Percentiles rank a stretch among this genome's conserved stretches.
phyloP scores from a whole-genome alignment of 768 basidiomycete genomes.

The Daedaleopsis nitida region DNA sequence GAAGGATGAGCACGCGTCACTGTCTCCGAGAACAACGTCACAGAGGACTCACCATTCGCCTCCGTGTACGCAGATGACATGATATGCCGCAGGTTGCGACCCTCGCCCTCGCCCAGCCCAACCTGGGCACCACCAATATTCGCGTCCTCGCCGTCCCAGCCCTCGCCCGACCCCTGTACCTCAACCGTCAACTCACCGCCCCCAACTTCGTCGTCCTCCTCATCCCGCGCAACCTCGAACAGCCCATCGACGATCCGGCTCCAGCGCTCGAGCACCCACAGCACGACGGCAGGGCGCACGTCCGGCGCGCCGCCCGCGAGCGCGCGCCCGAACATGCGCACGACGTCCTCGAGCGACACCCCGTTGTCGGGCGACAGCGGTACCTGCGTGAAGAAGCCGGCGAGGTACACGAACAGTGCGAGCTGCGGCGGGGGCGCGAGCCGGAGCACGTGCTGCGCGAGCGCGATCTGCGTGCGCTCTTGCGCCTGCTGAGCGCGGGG shows the following conservation, averaged over 20 bases:
- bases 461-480: slow-evolving; percentile 33
- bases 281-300: slow-evolving; percentile 18
- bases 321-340: slow-evolving; percentile 46
- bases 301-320: slow-evolving; percentile 35
- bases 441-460: slow-evolving; percentile 52
- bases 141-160: no score
- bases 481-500: slow-evolving; percentile 2
- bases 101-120: no score
- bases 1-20: no score
- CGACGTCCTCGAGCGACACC: slow-evolving; percentile 46
- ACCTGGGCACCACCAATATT: no score
- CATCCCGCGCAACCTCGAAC: slow-evolving; percentile 3
- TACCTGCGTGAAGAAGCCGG: slow-evolving; percentile 52
- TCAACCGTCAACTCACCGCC: no score
- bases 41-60: no score
- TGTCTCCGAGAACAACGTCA: no score
- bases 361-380: slow-evolving; percentile 53
- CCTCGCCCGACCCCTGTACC: no score
- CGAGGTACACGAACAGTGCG: slow-evolving; percentile 46
- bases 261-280: slow-evolving; percentile 33
- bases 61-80: no score
- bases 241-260: slow-evolving; percentile 19
- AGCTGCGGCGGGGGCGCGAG: slow-evolving; percentile 46
- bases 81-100: no score
- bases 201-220: background rate